Conservation (phyloP, 805 yeast genomes). For the Ogataea salicorniae region DNA sequence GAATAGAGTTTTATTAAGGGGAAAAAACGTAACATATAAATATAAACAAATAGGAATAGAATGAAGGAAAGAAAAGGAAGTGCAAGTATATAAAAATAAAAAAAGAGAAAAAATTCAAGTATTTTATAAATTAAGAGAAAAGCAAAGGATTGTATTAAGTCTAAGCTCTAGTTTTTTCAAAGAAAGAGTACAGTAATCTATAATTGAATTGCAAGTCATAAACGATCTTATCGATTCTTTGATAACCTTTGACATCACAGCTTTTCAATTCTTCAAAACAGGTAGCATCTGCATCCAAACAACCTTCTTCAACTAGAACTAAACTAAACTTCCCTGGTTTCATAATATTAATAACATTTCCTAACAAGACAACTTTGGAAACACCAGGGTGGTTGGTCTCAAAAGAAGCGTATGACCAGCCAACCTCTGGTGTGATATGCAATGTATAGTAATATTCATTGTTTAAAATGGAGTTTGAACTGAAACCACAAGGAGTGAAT, state of each 20-base stretch:
- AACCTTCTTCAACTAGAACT: conserved; percentile 24
- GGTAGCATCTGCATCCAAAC: conserved; percentile 23
- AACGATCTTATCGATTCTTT: conserved; percentile 58
- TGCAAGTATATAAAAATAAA: too few relatives aligned
- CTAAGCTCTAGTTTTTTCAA: conserved; percentile 32
- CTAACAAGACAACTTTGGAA: conserved; percentile 50
- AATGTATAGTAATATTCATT: conserved; percentile 65
- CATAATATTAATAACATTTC: conserved; percentile 58
- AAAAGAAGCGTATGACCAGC: conserved; percentile 95
- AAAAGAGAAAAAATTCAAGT: not conserved
- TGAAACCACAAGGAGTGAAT: conserved; percentile 91
- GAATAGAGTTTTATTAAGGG: too few relatives aligned
- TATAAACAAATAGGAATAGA: too few relatives aligned
- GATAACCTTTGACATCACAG: conserved; percentile 41
- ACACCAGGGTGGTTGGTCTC: conserved; percentile 73
- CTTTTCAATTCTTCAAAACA: conserved; percentile 30
- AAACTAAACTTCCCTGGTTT: conserved; percentile 70
- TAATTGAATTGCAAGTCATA: conserved; percentile 71
- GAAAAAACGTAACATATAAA: too few relatives aligned
- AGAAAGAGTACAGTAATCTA: conserved; percentile 65
- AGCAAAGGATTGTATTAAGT: too few relatives aligned
- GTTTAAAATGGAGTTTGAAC: conserved; percentile 74
- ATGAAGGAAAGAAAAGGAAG: too few relatives aligned
- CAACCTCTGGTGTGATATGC: conserved; percentile 90
- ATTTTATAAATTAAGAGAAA: not conserved